phyloP scores from a whole-genome alignment of 2,329 filamentous ascomycete genomes.

The Penicillium sp. region DNA sequence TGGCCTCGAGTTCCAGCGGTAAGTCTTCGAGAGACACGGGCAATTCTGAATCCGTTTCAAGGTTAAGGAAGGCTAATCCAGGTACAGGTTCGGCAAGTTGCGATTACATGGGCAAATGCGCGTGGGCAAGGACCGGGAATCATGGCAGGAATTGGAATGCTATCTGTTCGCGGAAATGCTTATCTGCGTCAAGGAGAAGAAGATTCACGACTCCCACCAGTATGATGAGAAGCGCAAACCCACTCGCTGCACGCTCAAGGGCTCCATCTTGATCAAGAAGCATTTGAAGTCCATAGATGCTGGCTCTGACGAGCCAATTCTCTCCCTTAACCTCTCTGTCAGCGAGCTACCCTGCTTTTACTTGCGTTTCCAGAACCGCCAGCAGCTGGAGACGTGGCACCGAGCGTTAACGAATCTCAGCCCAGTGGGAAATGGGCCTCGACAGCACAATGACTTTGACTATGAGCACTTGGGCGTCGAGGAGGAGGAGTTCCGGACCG shows the following conservation, averaged over 20 bases:
- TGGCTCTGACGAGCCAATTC: conserved; percentile 72
- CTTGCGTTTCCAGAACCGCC: conserved; percentile 78
- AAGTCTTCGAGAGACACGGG: conserved; percentile 31
- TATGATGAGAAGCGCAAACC: conserved; percentile 71
- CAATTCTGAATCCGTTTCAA: neutral
- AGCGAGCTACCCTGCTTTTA: conserved; percentile 92
- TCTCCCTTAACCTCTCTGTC: conserved; percentile 89
- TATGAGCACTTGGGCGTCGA: conserved; percentile 79
- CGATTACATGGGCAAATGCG: conserved; percentile 85
- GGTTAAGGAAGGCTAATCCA: neutral
- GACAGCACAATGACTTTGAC: conserved; percentile 81
- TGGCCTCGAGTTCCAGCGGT: conserved; percentile 85
- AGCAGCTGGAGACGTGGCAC: conserved; percentile 85
- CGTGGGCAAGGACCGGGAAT: conserved; percentile 93
- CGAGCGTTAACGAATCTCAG: conserved; percentile 85
- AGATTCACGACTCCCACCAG: conserved; percentile 58
- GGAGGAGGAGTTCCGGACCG: conserved; percentile 77
- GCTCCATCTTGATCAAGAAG: conserved; percentile 97
- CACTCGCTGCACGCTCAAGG: conserved; percentile 85
- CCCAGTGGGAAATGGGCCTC: conserved; percentile 62
- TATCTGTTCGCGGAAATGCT: conserved; percentile 98
- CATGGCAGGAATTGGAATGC: conserved; percentile 97
- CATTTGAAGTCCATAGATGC: conserved; percentile 89
- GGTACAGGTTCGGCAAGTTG: conserved; percentile 79
- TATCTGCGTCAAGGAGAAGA: conserved; percentile 99